Evolutionary conservation across 1,284 basidiomycete species (phyloP).

Genomic region (Pseudozyma tsukubaensis): DNA sequence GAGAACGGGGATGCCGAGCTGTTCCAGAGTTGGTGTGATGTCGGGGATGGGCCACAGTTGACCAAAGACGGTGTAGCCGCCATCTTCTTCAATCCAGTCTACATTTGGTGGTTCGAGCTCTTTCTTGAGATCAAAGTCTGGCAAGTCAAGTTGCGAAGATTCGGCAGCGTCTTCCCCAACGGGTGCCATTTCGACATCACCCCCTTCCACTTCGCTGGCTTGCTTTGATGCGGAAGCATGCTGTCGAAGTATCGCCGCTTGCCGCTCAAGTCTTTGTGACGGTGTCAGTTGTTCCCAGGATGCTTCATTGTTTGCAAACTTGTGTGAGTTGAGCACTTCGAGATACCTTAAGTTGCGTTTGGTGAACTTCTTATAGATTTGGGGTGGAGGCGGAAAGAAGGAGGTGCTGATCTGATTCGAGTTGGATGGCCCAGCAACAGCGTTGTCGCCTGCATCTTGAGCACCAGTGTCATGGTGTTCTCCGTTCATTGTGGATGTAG

Average conservation of each 20-base stretch:
- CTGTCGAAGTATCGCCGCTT: constrained; percentile 26
- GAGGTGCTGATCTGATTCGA: constrained; percentile 54
- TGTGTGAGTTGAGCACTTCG: constrained; percentile 36
- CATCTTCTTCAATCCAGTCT: constrained; percentile 66
- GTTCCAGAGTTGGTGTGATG: constrained; percentile 51
- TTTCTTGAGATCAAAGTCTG: constrained; percentile 53
- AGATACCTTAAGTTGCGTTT: constrained; percentile 50
- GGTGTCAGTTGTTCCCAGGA: constrained; percentile 31
- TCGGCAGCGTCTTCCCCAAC: not conserved
- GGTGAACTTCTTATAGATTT: constrained; percentile 55
- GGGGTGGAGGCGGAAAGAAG: constrained; percentile 61
- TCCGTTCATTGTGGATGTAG: constrained; percentile 21
- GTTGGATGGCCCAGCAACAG: constrained; percentile 25
- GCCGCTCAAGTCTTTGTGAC: constrained; percentile 28
- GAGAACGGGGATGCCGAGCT: constrained; percentile 58
- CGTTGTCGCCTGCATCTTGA: too few relatives aligned
- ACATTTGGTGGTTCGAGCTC: constrained; percentile 55
- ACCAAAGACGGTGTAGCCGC: constrained; percentile 63
- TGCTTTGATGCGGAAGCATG: not conserved
- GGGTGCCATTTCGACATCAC: constrained; percentile 17
- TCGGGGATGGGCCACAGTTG: constrained; percentile 66
- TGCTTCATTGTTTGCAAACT: constrained; percentile 17
- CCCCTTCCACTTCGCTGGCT: not conserved
- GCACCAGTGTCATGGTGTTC: constrained; percentile 11
- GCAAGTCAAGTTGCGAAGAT: constrained; percentile 9